These are phyloP conservation scores for Penicillium daleae DNA, from an alignment of 495 filamentous ascomycete genomes.

Conservation along the genomic window DNA sequence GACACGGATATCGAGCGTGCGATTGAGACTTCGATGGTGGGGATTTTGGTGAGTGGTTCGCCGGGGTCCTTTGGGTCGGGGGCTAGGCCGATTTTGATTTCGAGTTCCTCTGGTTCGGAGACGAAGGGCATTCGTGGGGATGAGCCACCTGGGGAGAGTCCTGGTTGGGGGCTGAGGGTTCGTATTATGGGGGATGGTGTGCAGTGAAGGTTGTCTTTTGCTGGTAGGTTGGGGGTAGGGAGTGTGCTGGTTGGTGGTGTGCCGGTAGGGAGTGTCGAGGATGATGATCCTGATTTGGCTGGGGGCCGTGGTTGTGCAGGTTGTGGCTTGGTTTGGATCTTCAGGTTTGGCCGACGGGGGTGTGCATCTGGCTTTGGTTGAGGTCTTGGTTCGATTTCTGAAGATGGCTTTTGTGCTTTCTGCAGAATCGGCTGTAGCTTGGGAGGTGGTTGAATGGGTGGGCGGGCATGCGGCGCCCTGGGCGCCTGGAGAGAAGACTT, in stretches of 20 bases:
- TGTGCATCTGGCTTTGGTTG: neutral
- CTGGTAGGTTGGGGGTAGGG: conserved; percentile 17
- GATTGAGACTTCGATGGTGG: conserved; percentile 43
- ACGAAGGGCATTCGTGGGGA: conserved; percentile 24
- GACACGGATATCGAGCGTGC: conserved; percentile 49
- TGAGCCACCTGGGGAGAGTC: conserved; percentile 7
- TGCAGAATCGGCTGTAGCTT: neutral
- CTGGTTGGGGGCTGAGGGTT: conserved; percentile 16
- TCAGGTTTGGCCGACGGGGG: conserved; percentile 8
- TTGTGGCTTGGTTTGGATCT: conserved; percentile 7
- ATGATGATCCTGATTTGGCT: conserved; percentile 6
- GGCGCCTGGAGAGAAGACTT: conserved; percentile 3
- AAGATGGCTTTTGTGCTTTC: neutral
- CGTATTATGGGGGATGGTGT: conserved; percentile 27
- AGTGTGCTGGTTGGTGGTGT: conserved; percentile 14
- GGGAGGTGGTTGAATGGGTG: neutral
- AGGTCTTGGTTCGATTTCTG: neutral
- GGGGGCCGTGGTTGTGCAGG: conserved; percentile 2
- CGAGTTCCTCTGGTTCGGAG: conserved; percentile 16
- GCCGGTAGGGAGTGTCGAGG: neutral
- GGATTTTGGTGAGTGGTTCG: conserved; percentile 13
- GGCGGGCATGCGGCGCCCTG: neutral
- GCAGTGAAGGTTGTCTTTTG: conserved; percentile 13
- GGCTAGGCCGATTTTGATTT: conserved; percentile 2
- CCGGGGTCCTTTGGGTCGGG: neutral